Percentiles rank a stretch among this genome's conserved stretches.
These are phyloP conservation scores for Talaromyces wortmannii DNA, from an alignment of 495 filamentous ascomycete genomes.

Conservation along the genomic window DNA sequence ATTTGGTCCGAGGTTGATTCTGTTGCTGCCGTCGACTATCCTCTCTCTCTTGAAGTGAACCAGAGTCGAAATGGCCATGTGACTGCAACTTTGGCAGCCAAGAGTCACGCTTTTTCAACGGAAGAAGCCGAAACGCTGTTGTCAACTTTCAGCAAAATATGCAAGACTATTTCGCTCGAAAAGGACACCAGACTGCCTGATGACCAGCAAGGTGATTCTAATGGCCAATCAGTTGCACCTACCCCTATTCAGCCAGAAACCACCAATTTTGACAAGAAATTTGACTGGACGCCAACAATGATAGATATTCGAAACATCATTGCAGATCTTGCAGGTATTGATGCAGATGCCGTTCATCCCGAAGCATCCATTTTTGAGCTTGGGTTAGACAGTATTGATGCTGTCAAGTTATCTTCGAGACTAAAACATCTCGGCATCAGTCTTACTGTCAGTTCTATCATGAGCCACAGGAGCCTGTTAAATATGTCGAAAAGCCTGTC, in stretches of 20 bases:
- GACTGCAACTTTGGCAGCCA: slow-evolving; percentile 46
- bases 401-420: slow-evolving; percentile 66
- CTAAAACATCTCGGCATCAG: slow-evolving; percentile 50
- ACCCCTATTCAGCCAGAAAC: no score
- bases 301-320: slow-evolving; percentile 49
- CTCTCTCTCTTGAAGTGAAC: slow-evolving; percentile 66
- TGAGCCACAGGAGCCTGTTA: slow-evolving; percentile 59
- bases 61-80: slow-evolving; percentile 37
- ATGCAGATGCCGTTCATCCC: slow-evolving; percentile 41
- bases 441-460: slow-evolving; percentile 59
- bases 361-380: slow-evolving; percentile 68
- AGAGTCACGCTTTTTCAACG: slow-evolving; percentile 11
- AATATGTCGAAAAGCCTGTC: slow-evolving; percentile 32
- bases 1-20: slow-evolving; percentile 52
- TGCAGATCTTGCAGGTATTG: slow-evolving; percentile 48
- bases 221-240: background rate
- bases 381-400: slow-evolving; percentile 84
- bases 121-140: slow-evolving; percentile 15
- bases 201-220: background rate
- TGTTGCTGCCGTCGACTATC: slow-evolving; percentile 55
- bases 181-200: background rate
- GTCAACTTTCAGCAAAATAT: background rate
- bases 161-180: background rate
- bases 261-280: slow-evolving; percentile 8
- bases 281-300: slow-evolving; percentile 49